phyloP scores from a whole-genome alignment of 805 yeast genomes.

The Lipomyces sp. region DNA sequence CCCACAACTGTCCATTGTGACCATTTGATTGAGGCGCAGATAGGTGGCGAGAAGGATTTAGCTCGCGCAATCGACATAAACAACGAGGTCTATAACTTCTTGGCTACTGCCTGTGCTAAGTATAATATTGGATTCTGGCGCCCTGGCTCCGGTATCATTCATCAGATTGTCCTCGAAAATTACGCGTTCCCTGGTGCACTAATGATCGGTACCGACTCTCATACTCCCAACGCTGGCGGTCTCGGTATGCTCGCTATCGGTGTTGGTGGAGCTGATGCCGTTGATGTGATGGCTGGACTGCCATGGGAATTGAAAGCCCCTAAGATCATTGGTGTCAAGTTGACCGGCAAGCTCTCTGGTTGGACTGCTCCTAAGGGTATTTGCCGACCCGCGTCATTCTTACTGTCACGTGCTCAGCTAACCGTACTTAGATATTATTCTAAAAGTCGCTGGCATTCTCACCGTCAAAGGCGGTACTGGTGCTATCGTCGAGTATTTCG shows the following conservation, averaged over 20 bases:
- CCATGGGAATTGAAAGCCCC: constrained; percentile 99
- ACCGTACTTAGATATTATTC: constrained; percentile 68
- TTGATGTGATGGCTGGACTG: constrained; percentile 93
- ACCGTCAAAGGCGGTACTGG: constrained; percentile 99
- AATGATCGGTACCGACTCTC: constrained; percentile 98
- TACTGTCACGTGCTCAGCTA: background rate
- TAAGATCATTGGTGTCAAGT: constrained; percentile 87
- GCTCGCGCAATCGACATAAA: constrained; percentile 79
- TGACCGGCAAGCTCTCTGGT: constrained; percentile 85
- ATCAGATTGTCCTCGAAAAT: constrained; percentile 96
- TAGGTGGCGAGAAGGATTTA: constrained; percentile 86
- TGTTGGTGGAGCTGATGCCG: constrained; percentile 99
- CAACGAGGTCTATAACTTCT: constrained; percentile 93
- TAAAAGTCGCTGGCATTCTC: constrained; percentile 85
- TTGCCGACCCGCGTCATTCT: background rate
- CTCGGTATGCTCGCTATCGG: constrained; percentile 98
- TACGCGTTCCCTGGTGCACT: constrained; percentile 95
- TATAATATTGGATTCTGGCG: constrained; percentile 99
- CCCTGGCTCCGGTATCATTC: constrained; percentile 98
- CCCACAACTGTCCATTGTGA: constrained; percentile 98
- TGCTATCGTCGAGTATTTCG: constrained; percentile 92
- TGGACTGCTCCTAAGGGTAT: constrained; percentile 88
- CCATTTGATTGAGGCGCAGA: constrained; percentile 95
- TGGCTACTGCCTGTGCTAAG: constrained; percentile 88
- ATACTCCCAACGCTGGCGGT: constrained; percentile 99